Evolutionary conservation across 2,329 filamentous ascomycete genomes (phyloP).

Genomic region (Madurella fahalii): DNA sequence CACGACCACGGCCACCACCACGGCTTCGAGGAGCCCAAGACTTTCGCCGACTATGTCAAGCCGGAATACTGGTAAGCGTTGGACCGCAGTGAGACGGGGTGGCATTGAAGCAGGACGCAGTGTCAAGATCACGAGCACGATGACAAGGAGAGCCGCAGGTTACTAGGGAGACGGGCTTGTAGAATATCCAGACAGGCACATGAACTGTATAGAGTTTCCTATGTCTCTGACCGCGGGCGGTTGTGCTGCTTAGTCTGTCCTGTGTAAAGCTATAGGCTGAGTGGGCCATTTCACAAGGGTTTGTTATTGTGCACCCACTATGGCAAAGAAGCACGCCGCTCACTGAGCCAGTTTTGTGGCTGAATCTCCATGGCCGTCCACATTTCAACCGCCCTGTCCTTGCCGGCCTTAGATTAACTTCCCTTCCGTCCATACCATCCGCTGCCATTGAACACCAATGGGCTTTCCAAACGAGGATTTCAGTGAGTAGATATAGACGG

Average conservation of each 20-base stretch:
- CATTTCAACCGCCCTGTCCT: too few species aligned
- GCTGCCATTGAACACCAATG: too few species aligned
- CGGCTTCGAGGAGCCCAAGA: conserved; percentile 83
- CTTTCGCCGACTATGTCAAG: conserved; percentile 92
- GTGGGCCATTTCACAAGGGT: too few species aligned
- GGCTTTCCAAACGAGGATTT: too few species aligned
- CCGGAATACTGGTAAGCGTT: conserved; percentile 79
- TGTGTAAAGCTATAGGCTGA: background rate
- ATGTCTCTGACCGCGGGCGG: conserved; percentile 8
- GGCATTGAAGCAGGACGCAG: background rate
- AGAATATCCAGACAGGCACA: conserved; percentile 20
- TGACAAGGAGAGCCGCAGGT: background rate
- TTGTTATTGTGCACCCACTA: too few species aligned
- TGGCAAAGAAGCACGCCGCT: too few species aligned
- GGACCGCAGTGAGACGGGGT: background rate
- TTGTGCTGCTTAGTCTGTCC: background rate
- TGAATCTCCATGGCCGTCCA: too few species aligned
- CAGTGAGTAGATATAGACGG: too few species aligned
- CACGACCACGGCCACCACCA: conserved; percentile 46
- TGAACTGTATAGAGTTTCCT: conserved; percentile 26
- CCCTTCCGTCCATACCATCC: too few species aligned
- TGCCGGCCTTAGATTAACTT: too few species aligned
- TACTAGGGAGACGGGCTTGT: conserved; percentile 15
- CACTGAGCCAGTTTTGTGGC: too few species aligned
- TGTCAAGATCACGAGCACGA: background rate